A percentile compares a stretch with the other conserved stretches of the same genome.
These are phyloP conservation scores for Mortierella sp. DNA, from an alignment of 371 early-diverging fungal species.

Conservation along the genomic window DNA sequence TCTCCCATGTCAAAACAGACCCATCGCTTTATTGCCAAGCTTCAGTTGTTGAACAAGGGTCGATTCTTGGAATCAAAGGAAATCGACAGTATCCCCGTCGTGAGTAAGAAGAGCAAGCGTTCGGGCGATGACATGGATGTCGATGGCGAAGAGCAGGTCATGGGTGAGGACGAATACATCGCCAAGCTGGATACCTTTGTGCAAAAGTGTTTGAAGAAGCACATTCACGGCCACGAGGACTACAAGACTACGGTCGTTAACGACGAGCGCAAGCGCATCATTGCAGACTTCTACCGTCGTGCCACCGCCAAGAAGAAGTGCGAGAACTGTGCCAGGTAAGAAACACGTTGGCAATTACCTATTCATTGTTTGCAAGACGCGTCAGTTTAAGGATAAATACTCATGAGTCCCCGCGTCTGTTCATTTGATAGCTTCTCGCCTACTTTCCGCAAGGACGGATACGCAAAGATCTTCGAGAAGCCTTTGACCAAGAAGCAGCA, in stretches of 20 bases:
- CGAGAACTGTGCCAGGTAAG: slow-evolving; percentile 77
- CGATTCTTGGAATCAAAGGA: slow-evolving; percentile 85
- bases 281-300: slow-evolving; percentile 77
- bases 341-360: neutral
- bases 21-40: slow-evolving; percentile 66
- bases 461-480: slow-evolving; percentile 89
- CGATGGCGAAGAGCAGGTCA: slow-evolving; percentile 58
- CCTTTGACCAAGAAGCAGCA: slow-evolving; percentile 79
- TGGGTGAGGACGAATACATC: slow-evolving; percentile 67
- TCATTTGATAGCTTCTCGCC: slow-evolving; percentile 70
- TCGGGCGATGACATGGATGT: slow-evolving; percentile 62
- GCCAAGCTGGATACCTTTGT: slow-evolving; percentile 58
- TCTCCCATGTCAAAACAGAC: slow-evolving; percentile 43
- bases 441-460: slow-evolving; percentile 86
- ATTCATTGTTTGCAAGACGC: neutral
- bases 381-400: no score
- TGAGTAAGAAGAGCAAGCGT: slow-evolving; percentile 54
- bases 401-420: neutral
- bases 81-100: slow-evolving; percentile 72
- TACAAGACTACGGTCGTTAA: slow-evolving; percentile 82
- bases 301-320: slow-evolving; percentile 72
- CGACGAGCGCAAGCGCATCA: slow-evolving; percentile 79
- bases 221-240: slow-evolving; percentile 53
- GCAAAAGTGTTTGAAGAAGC: slow-evolving; percentile 17
- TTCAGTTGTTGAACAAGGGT: slow-evolving; percentile 81